Evolutionary conservation across 2,329 filamentous ascomycete species (phyloP).

Genomic region (Pseudophaeomoniella oleicola): DNA sequence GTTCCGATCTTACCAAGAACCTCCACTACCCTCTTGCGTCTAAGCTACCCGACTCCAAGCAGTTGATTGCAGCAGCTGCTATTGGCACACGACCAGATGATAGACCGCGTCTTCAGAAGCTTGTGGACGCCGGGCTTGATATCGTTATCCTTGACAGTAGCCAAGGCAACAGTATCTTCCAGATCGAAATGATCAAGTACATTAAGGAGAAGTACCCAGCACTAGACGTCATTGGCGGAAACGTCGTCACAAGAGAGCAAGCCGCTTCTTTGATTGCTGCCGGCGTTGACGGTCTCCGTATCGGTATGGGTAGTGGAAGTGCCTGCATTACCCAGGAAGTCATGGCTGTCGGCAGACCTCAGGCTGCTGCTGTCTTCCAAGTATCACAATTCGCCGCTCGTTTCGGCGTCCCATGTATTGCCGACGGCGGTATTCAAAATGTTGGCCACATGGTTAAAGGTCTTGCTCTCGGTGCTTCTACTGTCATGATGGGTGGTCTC

Average conservation of each 20-base stretch:
- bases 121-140: conserved; percentile 89
- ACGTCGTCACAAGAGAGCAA: conserved; percentile 95
- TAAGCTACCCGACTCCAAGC: conserved; percentile 92
- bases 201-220: conserved; percentile 74
- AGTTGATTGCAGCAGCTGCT: conserved; percentile 86
- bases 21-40: conserved; percentile 91
- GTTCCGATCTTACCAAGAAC: conserved; percentile 97
- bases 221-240: conserved; percentile 92
- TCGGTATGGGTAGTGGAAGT: conserved; percentile 96
- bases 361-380: conserved; percentile 83
- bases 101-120: conserved; percentile 68
- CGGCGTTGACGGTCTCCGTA: conserved; percentile 89
- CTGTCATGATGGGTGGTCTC: conserved; percentile 98
- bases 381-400: conserved; percentile 79
- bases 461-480: conserved; percentile 81
- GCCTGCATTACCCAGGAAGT: conserved; percentile 99
- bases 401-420: conserved; percentile 95
- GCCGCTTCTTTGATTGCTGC: conserved; percentile 83
- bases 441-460: conserved; percentile 99
- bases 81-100: conserved; percentile 93
- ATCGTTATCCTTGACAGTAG: conserved; percentile 92
- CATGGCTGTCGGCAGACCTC: conserved; percentile 94
- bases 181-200: conserved; percentile 96
- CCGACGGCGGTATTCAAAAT: conserved; percentile 95
- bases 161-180: conserved; percentile 97